Evolutionary conservation across 768 basidiomycete genomes (phyloP).

Genomic region (Leccinum variicolor): DNA sequence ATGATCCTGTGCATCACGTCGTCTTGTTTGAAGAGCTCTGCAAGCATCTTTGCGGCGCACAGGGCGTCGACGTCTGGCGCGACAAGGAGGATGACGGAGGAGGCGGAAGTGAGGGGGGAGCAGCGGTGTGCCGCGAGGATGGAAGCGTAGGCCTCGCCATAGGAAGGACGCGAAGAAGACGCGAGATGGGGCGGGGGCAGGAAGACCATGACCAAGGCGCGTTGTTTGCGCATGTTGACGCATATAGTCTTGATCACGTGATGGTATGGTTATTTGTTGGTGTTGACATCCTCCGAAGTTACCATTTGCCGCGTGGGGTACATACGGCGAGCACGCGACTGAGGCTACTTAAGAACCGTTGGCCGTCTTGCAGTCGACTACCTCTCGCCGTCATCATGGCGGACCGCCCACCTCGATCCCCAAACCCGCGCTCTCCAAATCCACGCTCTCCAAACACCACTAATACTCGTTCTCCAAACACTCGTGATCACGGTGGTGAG

Average conservation of each 20-base stretch:
- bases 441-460: conserved; percentile 41
- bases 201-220: conserved; percentile 48
- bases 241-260: conserved; percentile 8
- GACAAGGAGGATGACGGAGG: conserved; percentile 82
- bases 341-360: conserved; percentile 27
- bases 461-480: conserved; percentile 37
- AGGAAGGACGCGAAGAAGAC: conserved; percentile 55
- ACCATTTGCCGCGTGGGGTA: conserved; percentile 21
- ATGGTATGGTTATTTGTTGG: conserved; percentile 10
- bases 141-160: conserved; percentile 66
- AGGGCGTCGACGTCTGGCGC: conserved; percentile 91
- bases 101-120: conserved; percentile 72
- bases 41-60: conserved; percentile 87
- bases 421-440: conserved; percentile 42
- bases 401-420: conserved; percentile 52
- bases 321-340: conserved; percentile 28
- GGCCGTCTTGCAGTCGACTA: not conserved
- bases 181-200: conserved; percentile 71
- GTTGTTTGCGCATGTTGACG: not conserved
- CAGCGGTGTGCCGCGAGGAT: conserved; percentile 72
- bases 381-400: conserved; percentile 43
- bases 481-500: conserved; percentile 62
- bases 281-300: conserved; percentile 10
- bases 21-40: conserved; percentile 87
- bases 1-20: conserved; percentile 88